Evolutionary conservation across 2,329 filamentous ascomycete genomes (phyloP).

Genomic region (Cordyceps sp.): DNA sequence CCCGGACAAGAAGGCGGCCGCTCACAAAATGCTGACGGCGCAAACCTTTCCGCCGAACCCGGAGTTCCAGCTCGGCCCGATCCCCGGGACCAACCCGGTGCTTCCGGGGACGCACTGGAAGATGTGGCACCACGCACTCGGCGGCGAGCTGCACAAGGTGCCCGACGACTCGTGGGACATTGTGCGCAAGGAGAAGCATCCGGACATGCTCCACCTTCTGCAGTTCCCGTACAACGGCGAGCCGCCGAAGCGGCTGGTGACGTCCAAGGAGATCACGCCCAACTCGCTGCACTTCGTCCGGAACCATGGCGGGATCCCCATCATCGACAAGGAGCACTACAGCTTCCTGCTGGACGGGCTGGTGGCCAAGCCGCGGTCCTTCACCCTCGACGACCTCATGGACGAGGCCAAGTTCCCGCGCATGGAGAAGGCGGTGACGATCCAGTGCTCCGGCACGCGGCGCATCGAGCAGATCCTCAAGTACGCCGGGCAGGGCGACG

Average conservation of each 20-base stretch:
- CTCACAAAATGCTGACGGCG: slow-evolving; percentile 27
- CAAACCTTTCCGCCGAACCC: slow-evolving; percentile 19
- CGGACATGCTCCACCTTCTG: slow-evolving; percentile 43
- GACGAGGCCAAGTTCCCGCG: background rate
- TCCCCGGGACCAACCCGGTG: slow-evolving; percentile 40
- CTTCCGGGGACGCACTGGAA: slow-evolving; percentile 40
- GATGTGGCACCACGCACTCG: slow-evolving; percentile 35
- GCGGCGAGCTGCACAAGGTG: slow-evolving; percentile 21
- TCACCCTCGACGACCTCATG: background rate
- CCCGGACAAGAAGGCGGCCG: slow-evolving; percentile 47
- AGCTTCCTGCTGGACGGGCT: background rate
- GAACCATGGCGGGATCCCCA: background rate
- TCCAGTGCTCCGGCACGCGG: background rate
- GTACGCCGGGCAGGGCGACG: background rate
- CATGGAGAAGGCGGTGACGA: background rate
- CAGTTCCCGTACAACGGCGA: slow-evolving; percentile 51
- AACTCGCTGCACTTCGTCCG: slow-evolving; percentile 19
- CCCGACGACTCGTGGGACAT: slow-evolving; percentile 41
- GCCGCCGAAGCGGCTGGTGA: slow-evolving; percentile 39
- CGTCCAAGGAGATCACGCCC: slow-evolving; percentile 37
- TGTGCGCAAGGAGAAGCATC: slow-evolving; percentile 39
- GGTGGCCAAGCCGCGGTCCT: background rate
- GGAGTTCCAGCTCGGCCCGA: slow-evolving; percentile 37
- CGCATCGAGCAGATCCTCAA: background rate
- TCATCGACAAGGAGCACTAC: background rate